A percentile compares a stretch with the other conserved stretches of the same genome.
phyloP scores from a whole-genome alignment of 306 rosid genomes.

The Quercus glauca region DNA sequence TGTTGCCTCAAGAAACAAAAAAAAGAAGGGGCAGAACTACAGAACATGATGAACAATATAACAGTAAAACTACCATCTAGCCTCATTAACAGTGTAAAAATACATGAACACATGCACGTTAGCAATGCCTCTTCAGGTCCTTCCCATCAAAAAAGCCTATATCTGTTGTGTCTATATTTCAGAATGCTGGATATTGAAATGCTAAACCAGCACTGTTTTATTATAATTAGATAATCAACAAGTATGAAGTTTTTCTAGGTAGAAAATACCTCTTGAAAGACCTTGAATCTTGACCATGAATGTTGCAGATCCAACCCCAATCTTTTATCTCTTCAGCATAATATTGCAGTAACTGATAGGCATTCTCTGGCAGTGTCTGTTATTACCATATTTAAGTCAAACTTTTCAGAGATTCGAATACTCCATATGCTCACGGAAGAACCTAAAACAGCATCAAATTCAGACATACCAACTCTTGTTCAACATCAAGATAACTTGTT shows the following conservation, averaged over 20 bases:
- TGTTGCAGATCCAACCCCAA: slow-evolving; percentile 97
- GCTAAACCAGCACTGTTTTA: neutral
- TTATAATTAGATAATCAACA: neutral
- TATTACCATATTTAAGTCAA: slow-evolving; percentile 18
- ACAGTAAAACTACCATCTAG: neutral
- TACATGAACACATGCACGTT: neutral
- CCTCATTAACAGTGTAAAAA: neutral
- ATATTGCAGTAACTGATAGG: slow-evolving; percentile 71
- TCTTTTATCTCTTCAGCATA: slow-evolving; percentile 61
- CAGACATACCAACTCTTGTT: slow-evolving; percentile 74
- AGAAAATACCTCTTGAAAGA: slow-evolving; percentile 63
- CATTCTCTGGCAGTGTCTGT: slow-evolving; percentile 83
- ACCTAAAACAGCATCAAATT: slow-evolving; percentile 26
- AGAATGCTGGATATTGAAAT: neutral
- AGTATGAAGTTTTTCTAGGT: neutral
- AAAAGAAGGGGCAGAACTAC: neutral
- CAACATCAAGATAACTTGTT: slow-evolving; percentile 61
- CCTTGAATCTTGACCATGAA: slow-evolving; percentile 56
- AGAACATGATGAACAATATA: neutral
- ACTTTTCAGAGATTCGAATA: slow-evolving; percentile 16
- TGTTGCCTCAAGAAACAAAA: neutral
- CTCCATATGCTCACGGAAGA: neutral
- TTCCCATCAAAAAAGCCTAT: neutral
- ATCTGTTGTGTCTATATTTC: neutral
- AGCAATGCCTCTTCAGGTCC: slow-evolving; percentile 4